These are phyloP conservation scores for Cynanchum wilfordii DNA, from an alignment of 257 asterid genomes.

Conservation along the genomic window DNA sequence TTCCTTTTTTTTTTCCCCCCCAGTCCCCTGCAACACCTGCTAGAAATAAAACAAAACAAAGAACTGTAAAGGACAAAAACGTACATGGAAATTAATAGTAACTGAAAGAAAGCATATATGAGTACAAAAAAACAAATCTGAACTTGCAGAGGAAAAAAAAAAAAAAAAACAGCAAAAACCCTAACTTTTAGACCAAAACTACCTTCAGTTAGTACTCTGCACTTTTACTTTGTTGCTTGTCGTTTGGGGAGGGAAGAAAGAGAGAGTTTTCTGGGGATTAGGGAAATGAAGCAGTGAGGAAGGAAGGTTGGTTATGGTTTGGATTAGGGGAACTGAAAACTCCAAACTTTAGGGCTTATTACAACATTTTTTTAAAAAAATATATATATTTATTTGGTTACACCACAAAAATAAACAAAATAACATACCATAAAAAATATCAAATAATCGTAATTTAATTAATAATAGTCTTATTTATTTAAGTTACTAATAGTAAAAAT, in stretches of 20 bases:
- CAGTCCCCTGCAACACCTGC: constrained; percentile 21
- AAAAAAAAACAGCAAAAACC: background rate
- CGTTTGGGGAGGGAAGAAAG: background rate
- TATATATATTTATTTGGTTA: background rate
- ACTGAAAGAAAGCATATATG: constrained; percentile 1
- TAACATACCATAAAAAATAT: no score
- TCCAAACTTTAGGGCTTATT: no score
- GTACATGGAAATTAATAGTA: constrained; percentile 3
- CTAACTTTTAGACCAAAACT: background rate
- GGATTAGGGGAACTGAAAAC: constrained; percentile 39
- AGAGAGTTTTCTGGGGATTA: constrained; percentile 12
- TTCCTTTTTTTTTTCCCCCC: background rate
- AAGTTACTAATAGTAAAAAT: no score
- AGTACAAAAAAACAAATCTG: background rate
- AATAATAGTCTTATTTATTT: background rate
- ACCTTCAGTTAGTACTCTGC: no score
- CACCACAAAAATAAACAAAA: no score
- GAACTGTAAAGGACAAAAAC: background rate
- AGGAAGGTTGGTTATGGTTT: constrained; percentile 41
- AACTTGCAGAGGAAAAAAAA: background rate
- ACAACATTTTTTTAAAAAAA: no score
- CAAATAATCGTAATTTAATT: no score
- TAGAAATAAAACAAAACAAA: constrained; percentile 14
- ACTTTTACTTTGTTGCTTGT: background rate
- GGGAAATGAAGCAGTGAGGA: constrained; percentile 7